Evolutionary conservation across 352 stramenopile species (phyloP).

Genomic region (Phytophthora constricta): DNA sequence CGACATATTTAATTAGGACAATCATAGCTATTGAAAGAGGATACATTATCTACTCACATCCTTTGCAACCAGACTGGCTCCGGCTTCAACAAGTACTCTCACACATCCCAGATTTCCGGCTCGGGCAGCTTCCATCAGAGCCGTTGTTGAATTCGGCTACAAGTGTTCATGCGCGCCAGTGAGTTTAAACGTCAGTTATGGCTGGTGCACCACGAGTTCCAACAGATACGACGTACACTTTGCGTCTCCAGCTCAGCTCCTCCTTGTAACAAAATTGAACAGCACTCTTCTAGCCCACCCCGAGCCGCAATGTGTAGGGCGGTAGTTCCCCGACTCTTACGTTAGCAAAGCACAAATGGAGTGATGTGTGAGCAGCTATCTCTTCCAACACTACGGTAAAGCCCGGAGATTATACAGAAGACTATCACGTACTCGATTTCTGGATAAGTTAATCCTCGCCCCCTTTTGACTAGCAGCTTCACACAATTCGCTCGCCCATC

Average conservation of each 20-base stretch:
- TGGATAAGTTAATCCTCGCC: conserved; percentile 81
- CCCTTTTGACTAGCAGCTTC: conserved; percentile 78
- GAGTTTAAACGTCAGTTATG: no score
- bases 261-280: conserved; percentile 69
- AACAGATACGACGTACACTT: conserved; percentile 56
- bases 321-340: conserved; percentile 79
- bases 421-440: conserved; percentile 81
- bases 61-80: conserved; percentile 71
- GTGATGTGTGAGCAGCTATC: conserved; percentile 22
- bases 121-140: conserved; percentile 86
- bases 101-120: conserved; percentile 82
- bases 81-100: conserved; percentile 68
- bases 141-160: conserved; percentile 87
- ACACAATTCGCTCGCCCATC: conserved; percentile 72
- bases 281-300: conserved; percentile 78
- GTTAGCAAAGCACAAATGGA: background rate
- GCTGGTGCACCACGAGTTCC: no score
- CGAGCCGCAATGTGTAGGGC: conserved; percentile 83
- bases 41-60: conserved; percentile 57
- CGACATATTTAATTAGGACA: background rate
- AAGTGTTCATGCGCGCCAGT: background rate
- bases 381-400: background rate
- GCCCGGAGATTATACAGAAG: no score
- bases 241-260: conserved; percentile 76
- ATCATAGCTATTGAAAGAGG: background rate